A percentile compares a stretch with the other conserved stretches of the same genome.
Evolutionary conservation across 257 asterid genomes (phyloP).

Genomic region (Jacaranda copaia): DNA sequence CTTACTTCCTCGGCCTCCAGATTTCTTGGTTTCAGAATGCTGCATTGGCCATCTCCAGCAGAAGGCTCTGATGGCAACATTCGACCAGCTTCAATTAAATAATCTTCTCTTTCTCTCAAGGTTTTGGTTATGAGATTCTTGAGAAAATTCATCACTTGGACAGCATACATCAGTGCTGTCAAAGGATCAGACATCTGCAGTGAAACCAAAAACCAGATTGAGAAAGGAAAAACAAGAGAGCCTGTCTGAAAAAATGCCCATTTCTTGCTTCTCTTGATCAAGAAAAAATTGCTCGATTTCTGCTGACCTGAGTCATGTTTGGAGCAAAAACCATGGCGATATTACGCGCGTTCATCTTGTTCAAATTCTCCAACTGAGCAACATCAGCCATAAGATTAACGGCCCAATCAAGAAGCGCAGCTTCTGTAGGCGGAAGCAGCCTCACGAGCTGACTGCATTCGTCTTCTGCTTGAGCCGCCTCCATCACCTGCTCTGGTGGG

Average conservation of each 20-base stretch:
- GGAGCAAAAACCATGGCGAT: slow-evolving; percentile 95
- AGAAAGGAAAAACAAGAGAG: background rate
- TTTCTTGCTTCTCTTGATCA: background rate
- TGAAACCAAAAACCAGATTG: background rate
- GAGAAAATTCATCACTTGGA: slow-evolving; percentile 82
- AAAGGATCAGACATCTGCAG: slow-evolving; percentile 80
- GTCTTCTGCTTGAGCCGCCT: slow-evolving; percentile 68
- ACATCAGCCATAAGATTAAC: slow-evolving; percentile 92
- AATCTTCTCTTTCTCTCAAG: slow-evolving; percentile 63
- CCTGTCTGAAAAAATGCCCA: no score
- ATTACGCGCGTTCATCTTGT: slow-evolving; percentile 91
- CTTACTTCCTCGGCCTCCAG: slow-evolving; percentile 28
- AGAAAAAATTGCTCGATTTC: slow-evolving; percentile 7
- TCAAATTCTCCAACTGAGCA: slow-evolving; percentile 75
- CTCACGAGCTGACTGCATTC: slow-evolving; percentile 73
- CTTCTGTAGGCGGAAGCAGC: slow-evolving; percentile 78
- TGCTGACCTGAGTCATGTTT: slow-evolving; percentile 85
- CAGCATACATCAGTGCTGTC: slow-evolving; percentile 75
- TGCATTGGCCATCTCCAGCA: slow-evolving; percentile 52
- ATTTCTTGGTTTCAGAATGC: slow-evolving; percentile 32
- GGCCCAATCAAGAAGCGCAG: slow-evolving; percentile 88
- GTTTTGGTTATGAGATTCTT: slow-evolving; percentile 61
- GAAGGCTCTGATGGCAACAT: slow-evolving; percentile 47
- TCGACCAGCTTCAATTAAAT: slow-evolving; percentile 43
- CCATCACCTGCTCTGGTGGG: slow-evolving; percentile 78